Base-by-base conservation (phyloP, 2,329 filamentous ascomycete species). In the Aureobasidium pullulans region DNA sequence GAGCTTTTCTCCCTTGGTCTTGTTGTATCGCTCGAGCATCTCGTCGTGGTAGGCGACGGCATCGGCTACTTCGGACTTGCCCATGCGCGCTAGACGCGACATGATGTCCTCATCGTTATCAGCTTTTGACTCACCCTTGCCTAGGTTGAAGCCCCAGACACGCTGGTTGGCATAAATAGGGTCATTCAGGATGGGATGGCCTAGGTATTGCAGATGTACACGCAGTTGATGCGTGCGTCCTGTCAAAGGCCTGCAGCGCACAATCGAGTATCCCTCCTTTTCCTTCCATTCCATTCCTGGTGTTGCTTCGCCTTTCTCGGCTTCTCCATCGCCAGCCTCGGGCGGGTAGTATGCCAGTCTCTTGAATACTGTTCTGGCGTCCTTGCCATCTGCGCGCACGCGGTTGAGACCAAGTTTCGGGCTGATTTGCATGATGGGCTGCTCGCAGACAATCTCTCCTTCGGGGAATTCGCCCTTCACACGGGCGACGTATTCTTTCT, bases 151-250 rank as follows among this genome's bases (percentile, higher is more conserved):
- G 0, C 94, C 94, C 79, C 96, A 99, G 10, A 99, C 94, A 60
- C 86, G 85, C 69, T 90, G 86, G 70, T 99, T 99, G 67, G 90
- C 91, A 72, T 99, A 99, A 66, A 99, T 97, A 7, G 94, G 94
- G 70, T 99, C 94, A 72, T 99, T 99, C 64, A 90, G 86, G 66
- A 99, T 97, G 1, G 94, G 94, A 70, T 97, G 89, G 1, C 94
- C 94, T 3, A 99, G 79, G 72, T 90, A 96, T 70, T 99, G 94
- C 15, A 99, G 80, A 69, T 99, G 94, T 16, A 99, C 94, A 36
- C 94, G 85, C 50, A 99, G 82, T 72, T 99, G 94, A 69, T 99
- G 94, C 11, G 94, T 99, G 53, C 94, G 84, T 0, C 94, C 94
- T 0, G 94, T 99, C 31, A 97, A 83, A 0, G 94, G 94, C 60